Conservation (phyloP, 345 rosid genomes). For the Clausena lansium region DNA sequence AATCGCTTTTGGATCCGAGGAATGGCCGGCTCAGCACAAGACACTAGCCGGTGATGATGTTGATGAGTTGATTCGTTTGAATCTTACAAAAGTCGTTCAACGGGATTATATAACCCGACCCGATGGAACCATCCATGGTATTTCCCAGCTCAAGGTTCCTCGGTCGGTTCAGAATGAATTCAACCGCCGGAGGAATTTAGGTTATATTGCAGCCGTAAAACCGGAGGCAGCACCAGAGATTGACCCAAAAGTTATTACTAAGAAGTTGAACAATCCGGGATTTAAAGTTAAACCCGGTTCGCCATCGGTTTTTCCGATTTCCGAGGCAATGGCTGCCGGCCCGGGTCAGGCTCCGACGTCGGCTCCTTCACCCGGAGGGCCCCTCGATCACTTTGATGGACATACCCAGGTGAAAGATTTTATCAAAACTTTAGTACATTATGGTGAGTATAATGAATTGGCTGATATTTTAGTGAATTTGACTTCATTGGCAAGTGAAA, state of each 20-base stretch:
- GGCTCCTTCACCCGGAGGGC: conserved; percentile 15
- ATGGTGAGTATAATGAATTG: conserved; percentile 58
- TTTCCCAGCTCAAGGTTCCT: conserved; percentile 43
- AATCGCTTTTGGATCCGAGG: conserved; percentile 22
- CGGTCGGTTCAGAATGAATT: conserved; percentile 50
- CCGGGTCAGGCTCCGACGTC: conserved; percentile 39
- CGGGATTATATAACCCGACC: conserved; percentile 44
- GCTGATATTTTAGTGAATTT: conserved; percentile 49
- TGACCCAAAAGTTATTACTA: conserved; percentile 36
- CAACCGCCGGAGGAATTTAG: conserved; percentile 42
- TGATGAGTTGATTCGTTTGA: conserved; percentile 22
- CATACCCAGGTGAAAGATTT: conserved; percentile 56
- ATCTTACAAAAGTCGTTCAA: conserved; percentile 30
- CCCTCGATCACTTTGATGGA: conserved; percentile 46
- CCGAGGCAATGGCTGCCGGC: conserved; percentile 52
- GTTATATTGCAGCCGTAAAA: conserved; percentile 45
- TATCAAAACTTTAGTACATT: conserved; percentile 45
- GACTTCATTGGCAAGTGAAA: conserved; percentile 47
- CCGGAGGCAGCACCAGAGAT: conserved; percentile 57
- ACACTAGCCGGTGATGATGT: conserved; percentile 26
- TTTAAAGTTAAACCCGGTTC: no score
- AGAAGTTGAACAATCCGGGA: conserved; percentile 43
- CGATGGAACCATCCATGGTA: conserved; percentile 58
- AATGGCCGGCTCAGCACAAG: conserved; percentile 23
- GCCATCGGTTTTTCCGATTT: conserved; percentile 40